Conservation (phyloP, 306 rosid species). For the Lathyrus sativus region DNA sequence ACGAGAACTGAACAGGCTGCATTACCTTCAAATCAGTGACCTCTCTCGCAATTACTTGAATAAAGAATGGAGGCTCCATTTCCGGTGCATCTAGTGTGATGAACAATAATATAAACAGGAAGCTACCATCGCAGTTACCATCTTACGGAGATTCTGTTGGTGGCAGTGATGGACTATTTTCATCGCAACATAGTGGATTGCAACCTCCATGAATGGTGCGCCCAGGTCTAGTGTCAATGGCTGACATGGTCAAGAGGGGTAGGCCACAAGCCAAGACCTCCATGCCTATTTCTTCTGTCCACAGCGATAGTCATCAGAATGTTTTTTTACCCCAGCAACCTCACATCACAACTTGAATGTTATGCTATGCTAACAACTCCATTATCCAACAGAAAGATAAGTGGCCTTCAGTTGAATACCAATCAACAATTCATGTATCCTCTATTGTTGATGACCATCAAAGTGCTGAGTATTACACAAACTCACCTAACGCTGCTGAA, state of each 20-base stretch:
- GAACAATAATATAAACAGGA: slow-evolving; percentile 46
- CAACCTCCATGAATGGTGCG: slow-evolving; percentile 75
- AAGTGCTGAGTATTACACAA: no score
- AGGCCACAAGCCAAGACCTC: slow-evolving; percentile 73
- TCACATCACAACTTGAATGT: slow-evolving; percentile 51
- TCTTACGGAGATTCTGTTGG: slow-evolving; percentile 69
- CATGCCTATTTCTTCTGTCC: slow-evolving; percentile 49
- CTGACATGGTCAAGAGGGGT: slow-evolving; percentile 79
- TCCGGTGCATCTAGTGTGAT: no score
- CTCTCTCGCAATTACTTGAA: no score
- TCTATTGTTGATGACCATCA: no score
- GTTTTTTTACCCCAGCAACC: no score
- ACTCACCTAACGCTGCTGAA: no score
- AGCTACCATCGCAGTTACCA: slow-evolving; percentile 54
- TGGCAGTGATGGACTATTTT: slow-evolving; percentile 56
- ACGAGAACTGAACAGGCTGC: no score
- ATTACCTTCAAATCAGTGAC: no score
- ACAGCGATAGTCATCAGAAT: slow-evolving; percentile 52
- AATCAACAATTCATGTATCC: slow-evolving; percentile 47
- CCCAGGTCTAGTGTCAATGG: slow-evolving; percentile 95
- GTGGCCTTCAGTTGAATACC: slow-evolving; percentile 90
- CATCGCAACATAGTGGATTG: slow-evolving; percentile 68
- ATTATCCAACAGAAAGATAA: slow-evolving; percentile 56
- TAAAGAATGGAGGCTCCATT: no score
- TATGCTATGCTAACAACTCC: slow-evolving; percentile 46